These are phyloP conservation scores for Melanopsichium pennsylvanicum DNA, from an alignment of 1,284 basidiomycete species.

Conservation along the genomic window DNA sequence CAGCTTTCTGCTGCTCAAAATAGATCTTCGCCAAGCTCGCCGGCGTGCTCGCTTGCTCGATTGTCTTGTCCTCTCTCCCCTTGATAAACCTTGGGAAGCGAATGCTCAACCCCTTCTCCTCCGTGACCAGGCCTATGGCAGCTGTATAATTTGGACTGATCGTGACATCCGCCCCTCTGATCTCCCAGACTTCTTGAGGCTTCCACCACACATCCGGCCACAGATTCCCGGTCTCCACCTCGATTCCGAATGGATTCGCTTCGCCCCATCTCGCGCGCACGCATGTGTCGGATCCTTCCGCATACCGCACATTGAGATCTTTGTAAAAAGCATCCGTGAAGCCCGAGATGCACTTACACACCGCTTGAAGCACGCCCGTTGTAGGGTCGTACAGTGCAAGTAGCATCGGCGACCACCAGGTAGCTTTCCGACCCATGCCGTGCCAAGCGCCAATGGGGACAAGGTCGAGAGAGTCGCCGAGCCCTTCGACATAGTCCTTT, in stretches of 20 bases:
- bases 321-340: constrained; percentile 88
- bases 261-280: constrained; percentile 21
- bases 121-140: constrained; percentile 74
- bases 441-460: constrained; percentile 75
- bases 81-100: constrained; percentile 67
- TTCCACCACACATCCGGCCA: constrained; percentile 77
- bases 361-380: constrained; percentile 73
- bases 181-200: constrained; percentile 77
- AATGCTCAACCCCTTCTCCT: constrained; percentile 71
- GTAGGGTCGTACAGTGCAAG: constrained; percentile 79
- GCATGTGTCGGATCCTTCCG: constrained; percentile 37
- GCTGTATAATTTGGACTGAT: constrained; percentile 87
- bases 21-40: constrained; percentile 55
- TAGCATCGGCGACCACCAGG: constrained; percentile 92
- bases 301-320: constrained; percentile 45
- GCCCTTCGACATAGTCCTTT: constrained; percentile 76
- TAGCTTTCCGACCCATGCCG: constrained; percentile 88
- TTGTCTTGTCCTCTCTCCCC: constrained; percentile 51
- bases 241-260: constrained; percentile 33
- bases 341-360: constrained; percentile 70
- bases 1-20: constrained; percentile 48
- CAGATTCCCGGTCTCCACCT: constrained; percentile 70
- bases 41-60: constrained; percentile 52
- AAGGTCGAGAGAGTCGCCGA: constrained; percentile 69
- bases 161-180: constrained; percentile 82